Evolutionary conservation across 2,329 filamentous ascomycete species (phyloP), one percentile per base, ranked within the genome.

Genomic region (Aschersonia sp.): DNA sequence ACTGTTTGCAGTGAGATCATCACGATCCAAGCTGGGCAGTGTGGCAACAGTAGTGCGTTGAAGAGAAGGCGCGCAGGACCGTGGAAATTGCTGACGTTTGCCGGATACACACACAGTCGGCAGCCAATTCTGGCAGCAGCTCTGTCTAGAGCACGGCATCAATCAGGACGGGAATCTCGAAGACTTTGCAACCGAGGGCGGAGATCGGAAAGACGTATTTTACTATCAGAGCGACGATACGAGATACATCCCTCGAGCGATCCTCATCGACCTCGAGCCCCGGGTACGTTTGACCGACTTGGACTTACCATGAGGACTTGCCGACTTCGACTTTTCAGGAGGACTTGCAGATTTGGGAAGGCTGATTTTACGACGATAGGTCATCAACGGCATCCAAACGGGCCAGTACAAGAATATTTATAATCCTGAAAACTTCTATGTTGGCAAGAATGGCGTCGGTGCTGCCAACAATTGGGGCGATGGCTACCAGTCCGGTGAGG

Each of bases 191-290:
- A 96, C 89, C 45, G 92, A 97, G 66, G 92, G 92, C 61, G 89
- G 91, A 55, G 92, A 98, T 69, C 84, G 92, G 58, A 98, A 98
- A 66, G 92, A 98, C 68, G 92, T 98, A 52, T 97, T 97, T 71
- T 97, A 95, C 77, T 98, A 97, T 71, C 91, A 94, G 75, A 97
- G 89, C 62, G 92, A 98, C 72, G 92, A 98, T 64, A 98, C 92
- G 50, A 80, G 92, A 70, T 98, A 98, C 67, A 97, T 98, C 55
- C 92, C 92, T 9, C 80, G 92, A 61, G 91, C 92, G 45, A 97
- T 98, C 58, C 73, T 98, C 46, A 84, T 98, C 53, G 92, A 98
- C 63, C 73, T 98, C 40, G 92, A 98, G 67, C 92, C 92, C 30
- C 78, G 92, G 54, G 89, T 87, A 70, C 51, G 57, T 53, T 5